Conservation (phyloP, 495 filamentous ascomycete genomes). For the Penicillium angulare region DNA sequence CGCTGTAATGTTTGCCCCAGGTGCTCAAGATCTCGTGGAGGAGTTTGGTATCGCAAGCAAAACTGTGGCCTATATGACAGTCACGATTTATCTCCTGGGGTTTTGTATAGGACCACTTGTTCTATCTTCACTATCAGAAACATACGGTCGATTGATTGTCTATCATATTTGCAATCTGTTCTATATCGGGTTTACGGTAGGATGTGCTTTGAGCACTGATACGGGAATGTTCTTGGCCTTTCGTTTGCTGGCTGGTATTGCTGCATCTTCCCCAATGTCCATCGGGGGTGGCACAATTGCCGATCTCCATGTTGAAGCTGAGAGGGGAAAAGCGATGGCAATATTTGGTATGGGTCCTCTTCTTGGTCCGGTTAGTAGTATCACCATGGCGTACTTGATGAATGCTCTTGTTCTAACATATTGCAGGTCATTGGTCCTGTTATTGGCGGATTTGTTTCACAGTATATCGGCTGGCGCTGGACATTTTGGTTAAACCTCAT, state of each 20-base stretch:
- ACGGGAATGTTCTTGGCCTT: background rate
- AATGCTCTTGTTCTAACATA: background rate
- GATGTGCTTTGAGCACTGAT: background rate
- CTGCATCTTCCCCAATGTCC: background rate
- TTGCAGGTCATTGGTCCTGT: conserved; percentile 2
- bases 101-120: background rate
- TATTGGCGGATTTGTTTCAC: conserved; percentile 3
- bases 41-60: background rate
- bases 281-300: conserved; percentile 3
- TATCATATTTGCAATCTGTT: background rate
- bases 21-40: background rate
- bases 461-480: conserved; percentile 43
- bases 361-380: background rate
- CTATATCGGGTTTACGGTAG: background rate
- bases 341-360: conserved; percentile 2
- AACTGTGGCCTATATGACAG: background rate
- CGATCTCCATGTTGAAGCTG: background rate
- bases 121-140: background rate
- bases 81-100: background rate
- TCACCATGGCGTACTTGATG: background rate
- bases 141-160: background rate
- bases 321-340: conserved; percentile 2
- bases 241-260: background rate
- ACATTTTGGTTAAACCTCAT: conserved; percentile 46
- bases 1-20: background rate